Conservation (phyloP, 306 rosid species). For the Boehmeria nivea region DNA sequence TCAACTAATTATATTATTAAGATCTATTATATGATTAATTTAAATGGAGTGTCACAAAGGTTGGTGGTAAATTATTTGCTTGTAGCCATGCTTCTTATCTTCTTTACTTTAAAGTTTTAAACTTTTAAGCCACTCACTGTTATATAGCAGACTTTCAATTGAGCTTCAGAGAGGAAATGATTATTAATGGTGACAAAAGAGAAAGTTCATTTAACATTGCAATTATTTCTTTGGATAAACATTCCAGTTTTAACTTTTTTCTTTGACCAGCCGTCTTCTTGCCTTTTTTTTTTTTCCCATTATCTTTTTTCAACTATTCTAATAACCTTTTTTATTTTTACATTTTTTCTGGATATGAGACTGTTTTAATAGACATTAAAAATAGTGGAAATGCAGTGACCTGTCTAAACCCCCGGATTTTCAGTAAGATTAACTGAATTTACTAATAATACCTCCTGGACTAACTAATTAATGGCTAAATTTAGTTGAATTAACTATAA, state of each 20-base stretch:
- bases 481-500: too few species aligned
- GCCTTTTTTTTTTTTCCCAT: neutral
- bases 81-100: conserved; percentile 26
- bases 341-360: too few species aligned
- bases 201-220: conserved; percentile 9
- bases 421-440: too few species aligned
- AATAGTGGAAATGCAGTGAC: too few species aligned
- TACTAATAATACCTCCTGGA: too few species aligned
- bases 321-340: too few species aligned
- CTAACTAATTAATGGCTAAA: too few species aligned
- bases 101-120: neutral
- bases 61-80: conserved; percentile 13
- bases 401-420: too few species aligned
- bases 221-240: conserved; percentile 4
- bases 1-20: too few species aligned
- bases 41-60: conserved; percentile 8
- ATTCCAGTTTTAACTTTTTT: conserved; percentile 1
- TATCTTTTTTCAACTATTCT: neutral
- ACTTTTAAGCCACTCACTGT: neutral
- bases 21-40: neutral
- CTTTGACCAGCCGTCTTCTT: too few species aligned
- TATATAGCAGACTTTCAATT: conserved; percentile 8
- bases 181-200: conserved; percentile 3
- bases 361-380: too few species aligned
- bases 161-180: conserved; percentile 1